Evolutionary conservation across 345 rosid genomes (phyloP).

Genomic region (Citrus trifoliata): DNA sequence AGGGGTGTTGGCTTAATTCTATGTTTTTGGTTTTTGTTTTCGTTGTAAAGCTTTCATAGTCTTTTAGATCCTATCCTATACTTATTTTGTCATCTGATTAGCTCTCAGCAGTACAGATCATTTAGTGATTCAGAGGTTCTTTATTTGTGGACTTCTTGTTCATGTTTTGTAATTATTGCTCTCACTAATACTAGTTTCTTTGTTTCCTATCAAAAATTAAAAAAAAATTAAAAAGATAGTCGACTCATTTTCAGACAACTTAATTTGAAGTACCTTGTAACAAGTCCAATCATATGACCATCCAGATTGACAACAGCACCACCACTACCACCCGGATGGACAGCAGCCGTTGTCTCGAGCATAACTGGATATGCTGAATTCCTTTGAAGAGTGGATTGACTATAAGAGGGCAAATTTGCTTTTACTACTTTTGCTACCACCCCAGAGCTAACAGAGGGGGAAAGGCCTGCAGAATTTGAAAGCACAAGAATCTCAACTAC

Average conservation of each 20-base stretch:
- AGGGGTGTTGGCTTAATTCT: too few relatives aligned
- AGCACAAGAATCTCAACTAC: slow-evolving; percentile 3
- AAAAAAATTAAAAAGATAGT: not conserved
- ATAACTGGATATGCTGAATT: slow-evolving; percentile 57
- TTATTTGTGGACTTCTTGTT: too few relatives aligned
- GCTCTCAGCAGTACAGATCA: too few relatives aligned
- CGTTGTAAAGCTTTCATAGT: too few relatives aligned
- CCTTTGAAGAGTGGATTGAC: slow-evolving; percentile 27
- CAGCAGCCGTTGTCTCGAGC: slow-evolving; percentile 97
- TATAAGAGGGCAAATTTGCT: slow-evolving; percentile 31
- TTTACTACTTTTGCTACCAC: slow-evolving; percentile 82
- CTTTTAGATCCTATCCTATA: too few relatives aligned
- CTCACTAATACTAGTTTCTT: too few relatives aligned
- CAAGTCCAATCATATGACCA: slow-evolving; percentile 87
- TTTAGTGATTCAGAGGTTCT: too few relatives aligned
- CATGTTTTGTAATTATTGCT: too few relatives aligned
- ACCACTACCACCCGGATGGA: slow-evolving; percentile 96
- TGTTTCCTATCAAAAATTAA: too few relatives aligned
- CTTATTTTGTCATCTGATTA: too few relatives aligned
- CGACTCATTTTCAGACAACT: not conserved
- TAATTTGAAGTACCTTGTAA: slow-evolving; percentile 62
- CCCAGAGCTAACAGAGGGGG: slow-evolving; percentile 81
- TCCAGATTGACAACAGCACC: slow-evolving; percentile 79
- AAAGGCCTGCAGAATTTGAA: slow-evolving; percentile 44
- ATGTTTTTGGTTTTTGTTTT: too few relatives aligned